These are phyloP conservation scores for Gossypium thurberi DNA, from an alignment of 345 rosid genomes.

Conservation along the genomic window DNA sequence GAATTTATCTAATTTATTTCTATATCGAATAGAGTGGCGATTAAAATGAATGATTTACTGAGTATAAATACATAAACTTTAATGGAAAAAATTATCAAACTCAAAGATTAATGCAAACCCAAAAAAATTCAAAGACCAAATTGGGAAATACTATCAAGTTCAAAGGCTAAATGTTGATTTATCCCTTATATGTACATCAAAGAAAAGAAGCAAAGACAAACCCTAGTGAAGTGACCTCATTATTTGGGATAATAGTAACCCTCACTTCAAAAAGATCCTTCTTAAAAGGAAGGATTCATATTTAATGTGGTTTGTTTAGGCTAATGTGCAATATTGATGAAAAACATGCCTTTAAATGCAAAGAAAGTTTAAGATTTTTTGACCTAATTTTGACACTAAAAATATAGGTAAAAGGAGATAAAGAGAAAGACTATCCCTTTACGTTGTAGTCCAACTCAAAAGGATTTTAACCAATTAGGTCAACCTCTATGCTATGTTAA, in stretches of 20 bases:
- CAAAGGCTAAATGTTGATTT: too few species aligned
- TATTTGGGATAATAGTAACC: background rate
- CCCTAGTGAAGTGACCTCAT: background rate
- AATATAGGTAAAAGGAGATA: background rate
- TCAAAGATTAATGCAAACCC: too few species aligned
- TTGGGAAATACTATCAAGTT: too few species aligned
- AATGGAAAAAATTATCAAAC: too few species aligned
- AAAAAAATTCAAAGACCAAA: too few species aligned
- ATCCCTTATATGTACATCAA: too few species aligned
- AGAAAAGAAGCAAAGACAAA: background rate
- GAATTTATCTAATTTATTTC: too few species aligned
- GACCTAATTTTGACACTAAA: background rate
- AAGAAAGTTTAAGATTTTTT: background rate
- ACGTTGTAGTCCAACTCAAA: background rate
- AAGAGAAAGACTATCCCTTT: background rate
- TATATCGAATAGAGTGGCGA: too few species aligned
- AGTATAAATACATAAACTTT: too few species aligned
- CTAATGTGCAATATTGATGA: background rate
- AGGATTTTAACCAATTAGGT: background rate
- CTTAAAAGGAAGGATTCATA: background rate
- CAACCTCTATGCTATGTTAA: background rate
- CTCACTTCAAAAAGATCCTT: background rate
- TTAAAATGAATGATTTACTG: too few species aligned
- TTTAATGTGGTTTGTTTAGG: background rate
- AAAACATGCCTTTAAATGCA: background rate